These are phyloP conservation scores for Botrytis tulipae DNA, from an alignment of 2,329 filamentous ascomycete genomes.

Conservation along the genomic window DNA sequence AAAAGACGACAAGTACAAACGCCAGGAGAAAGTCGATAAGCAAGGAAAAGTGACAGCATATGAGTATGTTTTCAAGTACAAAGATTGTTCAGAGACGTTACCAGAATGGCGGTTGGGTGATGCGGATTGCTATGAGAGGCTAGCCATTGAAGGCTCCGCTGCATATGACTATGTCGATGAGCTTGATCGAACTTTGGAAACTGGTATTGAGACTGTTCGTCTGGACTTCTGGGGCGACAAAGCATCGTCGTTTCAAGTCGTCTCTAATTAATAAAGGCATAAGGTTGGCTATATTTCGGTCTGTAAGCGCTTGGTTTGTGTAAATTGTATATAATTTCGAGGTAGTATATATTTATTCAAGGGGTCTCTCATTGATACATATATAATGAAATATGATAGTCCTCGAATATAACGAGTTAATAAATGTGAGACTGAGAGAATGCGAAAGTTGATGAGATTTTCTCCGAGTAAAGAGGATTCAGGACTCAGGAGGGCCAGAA, in stretches of 20 bases:
- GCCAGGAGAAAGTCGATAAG: not conserved
- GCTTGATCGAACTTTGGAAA: not conserved
- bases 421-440: not conserved
- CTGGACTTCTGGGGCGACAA: not conserved
- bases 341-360: not conserved
- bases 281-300: not conserved
- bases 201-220: not conserved
- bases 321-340: not conserved
- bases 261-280: not conserved
- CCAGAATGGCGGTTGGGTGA: not conserved
- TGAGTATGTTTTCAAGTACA: not conserved
- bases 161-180: constrained; percentile 4
- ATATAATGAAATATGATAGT: not conserved
- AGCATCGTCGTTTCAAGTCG: not conserved
- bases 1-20: not conserved
- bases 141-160: not conserved
- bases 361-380: not conserved
- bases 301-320: not conserved
- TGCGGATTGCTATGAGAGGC: not conserved
- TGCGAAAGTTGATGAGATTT: too few relatives aligned
- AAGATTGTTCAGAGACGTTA: not conserved
- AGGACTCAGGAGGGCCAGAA: not conserved
- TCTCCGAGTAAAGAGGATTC: too few relatives aligned
- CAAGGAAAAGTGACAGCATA: not conserved
- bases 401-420: not conserved